phyloP scores from a whole-genome alignment of 2,329 filamentous ascomycete genomes.

The Camillea tinctor region DNA sequence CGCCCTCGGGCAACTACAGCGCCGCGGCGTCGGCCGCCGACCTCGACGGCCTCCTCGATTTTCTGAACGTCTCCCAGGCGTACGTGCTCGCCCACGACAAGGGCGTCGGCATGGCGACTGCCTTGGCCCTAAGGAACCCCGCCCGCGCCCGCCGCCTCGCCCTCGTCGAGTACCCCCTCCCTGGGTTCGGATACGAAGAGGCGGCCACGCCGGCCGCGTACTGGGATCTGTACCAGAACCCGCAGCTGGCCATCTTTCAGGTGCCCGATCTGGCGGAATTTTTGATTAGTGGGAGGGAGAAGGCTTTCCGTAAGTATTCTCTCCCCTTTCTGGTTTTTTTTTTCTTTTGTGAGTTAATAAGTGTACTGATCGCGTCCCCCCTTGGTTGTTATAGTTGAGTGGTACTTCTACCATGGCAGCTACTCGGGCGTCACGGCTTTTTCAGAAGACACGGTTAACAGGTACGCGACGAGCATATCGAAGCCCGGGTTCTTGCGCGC shows the following conservation, averaged over 20 bases:
- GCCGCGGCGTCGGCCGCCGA: slow-evolving; percentile 36
- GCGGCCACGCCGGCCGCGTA: slow-evolving; percentile 30
- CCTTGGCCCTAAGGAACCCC: slow-evolving; percentile 39
- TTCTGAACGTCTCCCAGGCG: slow-evolving; percentile 40
- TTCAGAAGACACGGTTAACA: slow-evolving; percentile 37
- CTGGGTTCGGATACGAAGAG: slow-evolving; percentile 41
- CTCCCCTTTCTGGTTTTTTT: too few species aligned
- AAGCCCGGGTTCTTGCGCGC: slow-evolving; percentile 44
- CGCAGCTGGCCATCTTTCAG: slow-evolving; percentile 45
- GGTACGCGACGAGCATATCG: slow-evolving; percentile 39
- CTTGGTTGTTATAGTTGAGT: slow-evolving; percentile 26
- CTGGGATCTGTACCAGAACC: slow-evolving; percentile 41
- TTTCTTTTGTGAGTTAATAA: too few species aligned
- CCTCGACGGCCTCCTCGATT: slow-evolving; percentile 40
- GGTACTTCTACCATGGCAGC: slow-evolving; percentile 46
- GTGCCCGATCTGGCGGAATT: slow-evolving; percentile 47
- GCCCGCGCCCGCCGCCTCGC: slow-evolving; percentile 35
- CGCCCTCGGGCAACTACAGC: slow-evolving; percentile 32
- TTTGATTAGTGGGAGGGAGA: slow-evolving; percentile 42
- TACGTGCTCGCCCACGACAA: slow-evolving; percentile 48
- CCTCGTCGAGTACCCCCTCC: slow-evolving; percentile 41
- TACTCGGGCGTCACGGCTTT: slow-evolving; percentile 41
- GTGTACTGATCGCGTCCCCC: too few species aligned
- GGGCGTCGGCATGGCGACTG: slow-evolving; percentile 41
- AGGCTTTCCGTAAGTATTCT: slow-evolving; percentile 28